Conservation (phyloP, 148 eudicot species). For the Amaranthus hypochondriacus region DNA sequence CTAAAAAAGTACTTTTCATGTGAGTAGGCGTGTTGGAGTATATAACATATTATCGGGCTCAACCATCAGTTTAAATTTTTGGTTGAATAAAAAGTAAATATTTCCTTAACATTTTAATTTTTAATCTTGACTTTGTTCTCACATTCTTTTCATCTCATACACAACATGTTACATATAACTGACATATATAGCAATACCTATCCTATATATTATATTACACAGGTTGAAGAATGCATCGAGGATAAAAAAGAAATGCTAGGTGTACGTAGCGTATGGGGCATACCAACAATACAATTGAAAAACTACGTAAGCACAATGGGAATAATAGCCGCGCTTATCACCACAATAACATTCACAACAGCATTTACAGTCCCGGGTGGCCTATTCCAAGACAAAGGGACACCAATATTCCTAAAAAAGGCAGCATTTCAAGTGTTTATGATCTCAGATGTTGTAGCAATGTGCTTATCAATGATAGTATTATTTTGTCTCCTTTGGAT, state of each 20-base stretch:
- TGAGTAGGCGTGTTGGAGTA: too few relatives aligned
- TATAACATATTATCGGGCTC: too few relatives aligned
- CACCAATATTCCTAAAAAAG: background rate
- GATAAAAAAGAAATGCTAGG: background rate
- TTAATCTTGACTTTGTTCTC: too few relatives aligned
- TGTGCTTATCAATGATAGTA: constrained; percentile 3
- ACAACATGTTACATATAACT: too few relatives aligned
- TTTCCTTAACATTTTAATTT: too few relatives aligned
- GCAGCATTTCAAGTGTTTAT: background rate
- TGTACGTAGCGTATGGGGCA: background rate
- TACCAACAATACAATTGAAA: background rate
- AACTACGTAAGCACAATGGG: constrained; percentile 4
- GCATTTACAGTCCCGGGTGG: background rate
- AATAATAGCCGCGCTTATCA: background rate
- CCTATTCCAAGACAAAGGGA: background rate
- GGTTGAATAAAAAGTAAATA: too few relatives aligned
- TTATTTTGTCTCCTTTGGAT: background rate
- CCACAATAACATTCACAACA: constrained; percentile 1
- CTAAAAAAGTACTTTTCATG: too few relatives aligned
- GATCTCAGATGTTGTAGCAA: background rate
- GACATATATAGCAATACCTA: too few relatives aligned
- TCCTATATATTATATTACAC: too few relatives aligned
- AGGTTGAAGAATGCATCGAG: background rate
- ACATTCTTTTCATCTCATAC: too few relatives aligned
- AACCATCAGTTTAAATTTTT: too few relatives aligned